Conservation (phyloP, 768 basidiomycete genomes). For the Infundibulicybe gibba region DNA sequence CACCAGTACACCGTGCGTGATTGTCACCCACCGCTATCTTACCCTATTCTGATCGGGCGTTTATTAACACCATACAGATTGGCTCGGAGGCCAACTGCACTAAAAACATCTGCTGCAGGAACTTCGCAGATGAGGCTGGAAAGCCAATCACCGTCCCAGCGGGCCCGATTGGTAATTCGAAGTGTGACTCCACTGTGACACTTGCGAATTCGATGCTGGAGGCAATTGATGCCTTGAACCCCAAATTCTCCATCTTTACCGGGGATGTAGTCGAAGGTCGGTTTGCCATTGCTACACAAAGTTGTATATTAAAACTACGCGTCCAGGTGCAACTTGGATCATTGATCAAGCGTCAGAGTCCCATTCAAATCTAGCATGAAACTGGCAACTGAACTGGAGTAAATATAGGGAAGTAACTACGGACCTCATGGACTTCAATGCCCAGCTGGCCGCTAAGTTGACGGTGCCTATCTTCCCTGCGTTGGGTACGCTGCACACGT, state of each 20-base stretch:
- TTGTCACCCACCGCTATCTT: not conserved
- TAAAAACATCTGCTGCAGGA: conserved; percentile 61
- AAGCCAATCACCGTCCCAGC: conserved; percentile 37
- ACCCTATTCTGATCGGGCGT: not conserved
- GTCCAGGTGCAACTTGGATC: conserved; percentile 46
- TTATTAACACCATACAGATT: conserved; percentile 23
- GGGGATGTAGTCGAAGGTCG: conserved; percentile 62
- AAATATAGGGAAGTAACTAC: conserved; percentile 34
- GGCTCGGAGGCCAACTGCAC: conserved; percentile 55
- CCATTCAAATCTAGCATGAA: not conserved
- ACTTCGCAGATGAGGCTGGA: conserved; percentile 36
- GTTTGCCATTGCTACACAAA: not conserved
- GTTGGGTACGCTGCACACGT: conserved; percentile 32
- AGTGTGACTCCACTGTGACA: conserved; percentile 50
- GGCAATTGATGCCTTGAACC: conserved; percentile 30
- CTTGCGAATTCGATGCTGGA: conserved; percentile 49
- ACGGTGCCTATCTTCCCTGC: conserved; percentile 42
- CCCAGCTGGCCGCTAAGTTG: conserved; percentile 37
- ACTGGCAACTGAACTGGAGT: not conserved
- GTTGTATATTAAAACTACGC: not conserved
- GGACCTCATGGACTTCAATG: conserved; percentile 43
- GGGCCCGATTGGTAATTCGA: conserved; percentile 40
- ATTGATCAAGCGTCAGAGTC: conserved; percentile 35
- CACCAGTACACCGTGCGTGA: conserved; percentile 43
- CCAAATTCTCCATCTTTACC: conserved; percentile 55